Base-by-base conservation (phyloP, 2,329 filamentous ascomycete species). In the Rugonectria rugulosa region DNA sequence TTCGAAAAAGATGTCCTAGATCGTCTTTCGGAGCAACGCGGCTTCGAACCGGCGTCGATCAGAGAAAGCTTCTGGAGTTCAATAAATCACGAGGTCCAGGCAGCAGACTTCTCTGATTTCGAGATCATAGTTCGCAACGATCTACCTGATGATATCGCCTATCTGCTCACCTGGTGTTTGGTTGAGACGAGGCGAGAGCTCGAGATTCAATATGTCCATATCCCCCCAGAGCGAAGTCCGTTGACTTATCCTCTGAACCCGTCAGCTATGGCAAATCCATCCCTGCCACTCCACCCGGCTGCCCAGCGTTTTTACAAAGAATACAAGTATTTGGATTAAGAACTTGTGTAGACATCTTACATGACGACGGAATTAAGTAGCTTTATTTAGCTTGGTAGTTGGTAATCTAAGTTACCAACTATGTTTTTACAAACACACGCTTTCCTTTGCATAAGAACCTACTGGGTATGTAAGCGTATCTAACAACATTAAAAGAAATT, bases 121-220 rank as follows among this genome's bases (percentile, higher is more conserved):
- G n/a, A 36, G 6, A 31, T 46, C 4, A 12, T 46, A 15, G 43
- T 46, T 8, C 43, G 43, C n/a, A 31, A 46, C 32, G 43, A 46
- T 17, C 43, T 46, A n/a, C 43, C 43, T 7, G 43, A 46, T 19
- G 43, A 46, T 12, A 31, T 46, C 20, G 43, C 43, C 5, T 31
- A 46, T 31, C 12, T 46, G 20, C 19, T 46, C 20, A 36, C 43
- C 1, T 46, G 43, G 43, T 46, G 43, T n/a, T 17, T 46, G 29
- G 43, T 46, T 10, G 43, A 46, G 7, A 46, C 43, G 27, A 29
- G 43, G 4, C 29, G 8, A 10, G 19, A 31, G 6, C 29, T 46
- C 12, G 43, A 46, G 20, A 21, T 29, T n/a, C 43, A 46, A 34
- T 46, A 46, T 14, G n/a, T 17, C 19, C 43, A 46, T 17, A 29